Conservation (phyloP, 768 basidiomycete genomes). For the Nevesoporus exiguus region DNA sequence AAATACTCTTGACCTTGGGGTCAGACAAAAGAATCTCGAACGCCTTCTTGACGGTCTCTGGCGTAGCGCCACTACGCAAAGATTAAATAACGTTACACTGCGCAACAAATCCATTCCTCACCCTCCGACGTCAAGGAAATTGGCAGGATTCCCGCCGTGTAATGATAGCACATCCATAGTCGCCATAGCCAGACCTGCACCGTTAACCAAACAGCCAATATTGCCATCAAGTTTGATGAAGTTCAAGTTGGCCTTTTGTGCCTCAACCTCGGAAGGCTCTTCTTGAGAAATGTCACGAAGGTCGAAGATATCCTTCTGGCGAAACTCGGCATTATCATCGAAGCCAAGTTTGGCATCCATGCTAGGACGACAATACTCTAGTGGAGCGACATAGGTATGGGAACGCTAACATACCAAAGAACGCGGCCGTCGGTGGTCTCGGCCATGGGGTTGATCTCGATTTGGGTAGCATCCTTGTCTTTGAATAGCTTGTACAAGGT, state of each 20-base stretch:
- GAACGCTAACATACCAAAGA: constrained; percentile 69
- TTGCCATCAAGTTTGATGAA: constrained; percentile 99
- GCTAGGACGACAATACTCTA: constrained; percentile 39
- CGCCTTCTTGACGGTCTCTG: constrained; percentile 99
- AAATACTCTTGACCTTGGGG: constrained; percentile 94
- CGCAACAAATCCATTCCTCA: constrained; percentile 30
- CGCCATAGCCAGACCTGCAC: constrained; percentile 98
- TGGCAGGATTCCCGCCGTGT: constrained; percentile 95
- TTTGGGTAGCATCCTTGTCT: constrained; percentile 98
- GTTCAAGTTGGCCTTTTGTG: constrained; percentile 92
- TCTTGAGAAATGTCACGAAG: constrained; percentile 94
- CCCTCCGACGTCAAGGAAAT: constrained; percentile 99
- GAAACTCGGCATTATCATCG: constrained; percentile 98
- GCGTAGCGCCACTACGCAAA: constrained; percentile 81
- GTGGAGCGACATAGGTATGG: not conserved
- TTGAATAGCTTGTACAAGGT: constrained; percentile 96
- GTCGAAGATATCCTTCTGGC: constrained; percentile 84
- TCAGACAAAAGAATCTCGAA: constrained; percentile 93
- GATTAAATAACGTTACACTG: not conserved
- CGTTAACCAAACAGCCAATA: constrained; percentile 97
- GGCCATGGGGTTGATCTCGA: constrained; percentile 98
- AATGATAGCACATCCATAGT: constrained; percentile 99
- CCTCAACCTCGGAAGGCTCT: constrained; percentile 96
- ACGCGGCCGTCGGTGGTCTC: constrained; percentile 89
- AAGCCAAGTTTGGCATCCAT: constrained; percentile 99